Base-by-base conservation (phyloP, 352 stramenopile species). In the Phytopythium oedochilum region DNA sequence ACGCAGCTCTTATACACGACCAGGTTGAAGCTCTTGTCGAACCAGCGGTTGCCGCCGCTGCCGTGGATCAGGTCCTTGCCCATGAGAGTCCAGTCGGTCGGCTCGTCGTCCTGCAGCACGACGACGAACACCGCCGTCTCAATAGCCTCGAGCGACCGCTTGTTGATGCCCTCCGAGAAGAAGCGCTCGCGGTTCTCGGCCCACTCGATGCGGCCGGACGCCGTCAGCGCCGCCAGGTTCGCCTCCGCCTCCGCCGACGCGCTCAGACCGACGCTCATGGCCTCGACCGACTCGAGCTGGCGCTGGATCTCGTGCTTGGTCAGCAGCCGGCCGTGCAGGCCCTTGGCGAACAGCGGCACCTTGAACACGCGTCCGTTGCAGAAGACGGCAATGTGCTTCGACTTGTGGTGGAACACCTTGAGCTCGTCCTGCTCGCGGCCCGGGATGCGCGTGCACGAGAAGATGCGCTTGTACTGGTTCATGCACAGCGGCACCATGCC, bases 21-120 rank as follows among this genome's bases (percentile, higher is more conserved):
- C 5, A 99, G 52, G 68, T 98, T 96, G 57, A 99, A 94, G 7
- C 85, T 96, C 75, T 99, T 99, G 73, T 99, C 97, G 61, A 98
- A 99, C 90, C 92, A 99, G 42, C 96, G 90, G 82, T 98, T 98
- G 50, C 78, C 74, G 35, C 94, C 94, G 47, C 45, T 88, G 55
- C 88, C 85, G 62, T 94, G 85, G 49, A 96, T 92, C 9, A 94
- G 63, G 51, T 88, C 72, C 46, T 79, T 80, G 47, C 82, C 82
- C 68, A 90, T 88, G 7, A 61, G 71, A 2, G 70, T 89, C 70
- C 79, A 91, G 51, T 86, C 69, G 31, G 59, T 61, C 5, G 77
- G 74, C 22, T 63, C 43, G n/a, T 80, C 67, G 29, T 92, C 75
- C 40, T 96, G 74, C 1, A 96, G 66, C 32, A 86, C 64, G 3